These are phyloP conservation scores for Phanerochaete carnosa DNA, from an alignment of 768 basidiomycete species.

Conservation along the genomic window DNA sequence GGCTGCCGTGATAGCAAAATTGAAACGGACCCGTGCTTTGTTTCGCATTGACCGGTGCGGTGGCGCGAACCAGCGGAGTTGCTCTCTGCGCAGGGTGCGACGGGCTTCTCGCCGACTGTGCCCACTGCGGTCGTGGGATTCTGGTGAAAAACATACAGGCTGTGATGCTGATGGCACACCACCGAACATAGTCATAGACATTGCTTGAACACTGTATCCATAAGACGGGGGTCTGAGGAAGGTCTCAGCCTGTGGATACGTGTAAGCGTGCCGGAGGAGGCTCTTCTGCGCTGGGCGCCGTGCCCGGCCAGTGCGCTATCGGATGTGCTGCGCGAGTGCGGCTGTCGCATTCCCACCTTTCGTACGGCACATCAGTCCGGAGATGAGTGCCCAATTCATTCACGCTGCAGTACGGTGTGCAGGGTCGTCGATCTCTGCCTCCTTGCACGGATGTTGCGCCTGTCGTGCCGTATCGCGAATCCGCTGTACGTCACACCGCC, in stretches of 20 bases:
- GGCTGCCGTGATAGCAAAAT: background rate
- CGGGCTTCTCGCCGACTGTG: background rate
- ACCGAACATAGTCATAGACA: background rate
- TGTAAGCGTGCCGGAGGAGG: background rate
- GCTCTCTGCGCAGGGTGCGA: background rate
- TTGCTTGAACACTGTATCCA: background rate
- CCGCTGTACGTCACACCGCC: background rate
- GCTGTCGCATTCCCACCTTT: background rate
- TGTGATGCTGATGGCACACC: background rate
- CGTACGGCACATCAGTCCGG: background rate
- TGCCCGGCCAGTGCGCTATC: background rate
- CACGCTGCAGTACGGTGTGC: background rate
- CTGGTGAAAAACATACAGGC: background rate
- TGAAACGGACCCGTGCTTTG: background rate
- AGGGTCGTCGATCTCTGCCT: background rate
- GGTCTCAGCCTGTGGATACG: background rate
- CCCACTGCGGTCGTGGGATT: too few species aligned
- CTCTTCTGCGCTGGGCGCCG: too few species aligned
- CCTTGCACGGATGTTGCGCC: background rate
- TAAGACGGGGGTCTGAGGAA: background rate
- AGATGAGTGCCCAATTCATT: background rate
- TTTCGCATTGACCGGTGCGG: background rate
- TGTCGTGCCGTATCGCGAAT: background rate
- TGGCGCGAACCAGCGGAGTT: background rate
- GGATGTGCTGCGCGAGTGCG: background rate